Evolutionary conservation across 257 asterid genomes (phyloP), one percentile per base, ranked within the genome.

Genomic region (Echium plantagineum): DNA sequence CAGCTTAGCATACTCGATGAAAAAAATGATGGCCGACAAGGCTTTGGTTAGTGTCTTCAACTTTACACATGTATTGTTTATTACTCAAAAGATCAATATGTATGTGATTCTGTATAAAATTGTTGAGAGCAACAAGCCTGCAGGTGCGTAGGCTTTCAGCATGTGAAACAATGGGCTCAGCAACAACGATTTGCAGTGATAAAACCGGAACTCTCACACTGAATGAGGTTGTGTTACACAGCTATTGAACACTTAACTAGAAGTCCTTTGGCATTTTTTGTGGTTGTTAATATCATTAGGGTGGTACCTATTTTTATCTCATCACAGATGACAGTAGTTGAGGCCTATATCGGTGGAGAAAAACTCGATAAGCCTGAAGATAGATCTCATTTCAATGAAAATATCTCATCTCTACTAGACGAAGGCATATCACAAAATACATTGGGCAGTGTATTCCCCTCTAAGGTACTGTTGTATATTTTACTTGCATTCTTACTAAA

Each of bases 21-120:
- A 88, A 83, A 91, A 88, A 76, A 91, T 91, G 98, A 91, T 91
- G 98, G 94, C 94, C 55, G 96, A 91, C 78, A 91, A 91, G 94
- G 98, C 98, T 64, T 74, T 91, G 91, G 98, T 87, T 78, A 21
- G 70, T 66, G 19, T 30, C 1, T 62, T 28, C 42, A 9, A 46
- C 63, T 24, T 42, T 22, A 60, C 55, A 38, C 58, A n/a, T 49
- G 47, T 47, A 51, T 52, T n/a, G 56, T 24, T 18, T 19, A 53
- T 19, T 53, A n/a, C 12, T n/a, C 57, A n/a, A 21, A 53, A 53
- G 9, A 53, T 53, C 22, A 22, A 0, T 22, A 6, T 21, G 4
- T 42, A 16, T 19, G 57, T 53, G 57, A 53, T 65, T 72, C 26
- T 21, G 30, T 51, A 52, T 65, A 68, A 58, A n/a, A 55, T 60